phyloP scores from a whole-genome alignment of 768 basidiomycete genomes.

The Filobasidium wieringae region DNA sequence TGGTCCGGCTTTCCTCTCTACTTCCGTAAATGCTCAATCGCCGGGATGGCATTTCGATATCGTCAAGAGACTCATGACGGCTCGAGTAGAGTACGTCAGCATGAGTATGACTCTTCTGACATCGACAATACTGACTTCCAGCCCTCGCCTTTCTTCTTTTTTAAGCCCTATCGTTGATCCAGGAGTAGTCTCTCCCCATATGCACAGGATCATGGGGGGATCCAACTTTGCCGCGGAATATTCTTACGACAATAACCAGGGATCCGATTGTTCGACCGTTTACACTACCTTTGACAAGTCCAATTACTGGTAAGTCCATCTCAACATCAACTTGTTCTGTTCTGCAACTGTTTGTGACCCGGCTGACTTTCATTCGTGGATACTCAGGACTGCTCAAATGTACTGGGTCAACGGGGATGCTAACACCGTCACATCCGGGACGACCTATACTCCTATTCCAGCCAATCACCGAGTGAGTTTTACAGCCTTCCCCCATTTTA shows the following conservation, averaged over 20 bases:
- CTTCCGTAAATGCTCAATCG: neutral
- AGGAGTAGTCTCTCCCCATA: conserved; percentile 21
- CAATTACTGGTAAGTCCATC: conserved; percentile 20
- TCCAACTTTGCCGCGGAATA: conserved; percentile 7
- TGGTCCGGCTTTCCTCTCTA: neutral
- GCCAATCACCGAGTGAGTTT: neutral
- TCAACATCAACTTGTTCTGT: neutral
- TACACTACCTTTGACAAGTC: conserved; percentile 18
- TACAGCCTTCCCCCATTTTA: neutral
- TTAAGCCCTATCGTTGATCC: conserved; percentile 25
- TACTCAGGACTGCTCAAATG: conserved; percentile 12
- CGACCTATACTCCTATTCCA: conserved; percentile 1
- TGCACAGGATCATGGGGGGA: conserved; percentile 26
- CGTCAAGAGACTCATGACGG: neutral
- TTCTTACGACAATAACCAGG: neutral
- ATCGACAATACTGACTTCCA: neutral
- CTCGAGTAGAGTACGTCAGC: neutral
- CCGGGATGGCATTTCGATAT: neutral
- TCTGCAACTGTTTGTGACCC: neutral
- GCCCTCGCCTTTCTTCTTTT: conserved; percentile 11
- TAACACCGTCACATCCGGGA: neutral
- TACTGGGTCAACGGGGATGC: conserved; percentile 12
- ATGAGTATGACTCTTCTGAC: neutral
- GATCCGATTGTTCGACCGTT: conserved; percentile 12
- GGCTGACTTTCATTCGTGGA: neutral